Conservation (phyloP, 1,139 yeast species). For the Geotrichum phurueaensis region DNA sequence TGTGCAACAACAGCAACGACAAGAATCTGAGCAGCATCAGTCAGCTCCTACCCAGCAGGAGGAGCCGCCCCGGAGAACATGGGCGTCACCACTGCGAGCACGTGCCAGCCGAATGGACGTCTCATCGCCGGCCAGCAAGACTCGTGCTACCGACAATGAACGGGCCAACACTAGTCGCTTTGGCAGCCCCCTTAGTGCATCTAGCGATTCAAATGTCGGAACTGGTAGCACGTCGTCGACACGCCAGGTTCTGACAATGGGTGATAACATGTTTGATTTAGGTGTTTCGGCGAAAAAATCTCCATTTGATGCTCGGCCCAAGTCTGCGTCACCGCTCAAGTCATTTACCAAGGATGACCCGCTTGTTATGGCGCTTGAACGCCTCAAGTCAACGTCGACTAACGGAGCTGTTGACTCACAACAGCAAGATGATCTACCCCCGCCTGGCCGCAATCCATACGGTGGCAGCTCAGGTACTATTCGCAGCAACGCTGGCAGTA, state of each 20-base stretch:
- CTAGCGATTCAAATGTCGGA: neutral
- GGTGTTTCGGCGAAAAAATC: constrained; percentile 25
- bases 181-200: neutral
- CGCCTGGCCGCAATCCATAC: constrained; percentile 6
- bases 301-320: constrained; percentile 21
- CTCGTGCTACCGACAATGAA: constrained; percentile 15
- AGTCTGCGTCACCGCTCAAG: constrained; percentile 26
- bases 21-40: neutral
- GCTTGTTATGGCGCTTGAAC: constrained; percentile 56
- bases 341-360: constrained; percentile 38
- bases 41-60: constrained; percentile 18
- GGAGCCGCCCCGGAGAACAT: constrained; percentile 27
- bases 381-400: constrained; percentile 43
- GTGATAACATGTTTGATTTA: constrained; percentile 34
- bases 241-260: constrained; percentile 12
- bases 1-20: neutral
- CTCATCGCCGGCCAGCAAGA: neutral
- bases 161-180: constrained; percentile 6
- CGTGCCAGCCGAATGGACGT: constrained; percentile 30
- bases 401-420: neutral
- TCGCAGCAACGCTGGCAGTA: neutral
- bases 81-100: constrained; percentile 40
- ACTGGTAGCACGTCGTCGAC: constrained; percentile 2
- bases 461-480: constrained; percentile 11
- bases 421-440: neutral